phyloP scores from a whole-genome alignment of 1,284 basidiomycete species.

The Apiotrichum montevideense region DNA sequence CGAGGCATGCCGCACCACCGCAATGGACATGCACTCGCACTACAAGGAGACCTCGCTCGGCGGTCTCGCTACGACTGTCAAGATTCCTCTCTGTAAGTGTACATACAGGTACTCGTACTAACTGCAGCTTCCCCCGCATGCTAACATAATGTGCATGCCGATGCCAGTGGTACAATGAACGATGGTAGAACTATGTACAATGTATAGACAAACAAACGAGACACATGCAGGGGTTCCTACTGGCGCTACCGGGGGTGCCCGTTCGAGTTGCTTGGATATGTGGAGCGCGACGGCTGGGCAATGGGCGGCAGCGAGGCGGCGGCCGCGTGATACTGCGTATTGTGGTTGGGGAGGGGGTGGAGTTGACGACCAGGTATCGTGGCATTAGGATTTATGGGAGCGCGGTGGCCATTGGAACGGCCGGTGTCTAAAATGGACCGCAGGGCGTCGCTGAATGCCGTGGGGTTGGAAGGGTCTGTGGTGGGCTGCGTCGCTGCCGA shows the following conservation, averaged over 20 bases:
- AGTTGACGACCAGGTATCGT: background rate
- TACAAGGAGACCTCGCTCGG: conserved; percentile 70
- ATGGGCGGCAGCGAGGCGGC: too few relatives aligned
- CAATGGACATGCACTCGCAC: conserved; percentile 52
- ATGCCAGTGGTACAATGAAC: background rate
- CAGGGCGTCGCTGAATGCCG: background rate
- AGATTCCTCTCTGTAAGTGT: conserved; percentile 58
- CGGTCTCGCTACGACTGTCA: conserved; percentile 62
- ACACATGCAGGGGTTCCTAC: too few relatives aligned
- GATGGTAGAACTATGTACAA: conserved; percentile 2
- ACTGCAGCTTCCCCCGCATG: conserved; percentile 24
- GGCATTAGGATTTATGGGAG: background rate
- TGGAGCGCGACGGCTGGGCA: background rate
- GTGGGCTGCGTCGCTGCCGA: too few relatives aligned
- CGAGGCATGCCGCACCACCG: conserved; percentile 89
- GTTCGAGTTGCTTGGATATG: background rate
- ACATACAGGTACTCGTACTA: background rate
- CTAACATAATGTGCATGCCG: conserved; percentile 5
- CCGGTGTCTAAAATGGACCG: background rate
- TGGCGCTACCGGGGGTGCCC: background rate
- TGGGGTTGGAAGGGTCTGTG: background rate
- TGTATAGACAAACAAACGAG: background rate
- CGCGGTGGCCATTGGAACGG: background rate
- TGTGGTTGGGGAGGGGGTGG: background rate
- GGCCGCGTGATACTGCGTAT: background rate